A percentile compares a stretch with the other conserved stretches of the same genome.
Conservation (phyloP, 176 grass and related monocot genomes). For the Ensete ventricosum region DNA sequence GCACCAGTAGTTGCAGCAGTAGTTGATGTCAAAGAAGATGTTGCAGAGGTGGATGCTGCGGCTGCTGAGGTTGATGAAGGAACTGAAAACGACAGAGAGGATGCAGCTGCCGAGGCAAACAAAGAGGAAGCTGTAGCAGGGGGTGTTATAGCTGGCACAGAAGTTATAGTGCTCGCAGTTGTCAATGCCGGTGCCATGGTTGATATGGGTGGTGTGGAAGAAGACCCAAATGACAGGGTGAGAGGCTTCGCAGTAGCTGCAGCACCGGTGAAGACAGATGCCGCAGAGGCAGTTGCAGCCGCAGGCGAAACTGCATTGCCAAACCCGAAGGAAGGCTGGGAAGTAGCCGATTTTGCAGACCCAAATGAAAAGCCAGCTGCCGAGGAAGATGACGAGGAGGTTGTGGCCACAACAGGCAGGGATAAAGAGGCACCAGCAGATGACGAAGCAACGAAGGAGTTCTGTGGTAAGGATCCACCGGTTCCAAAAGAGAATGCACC, state of each 20-base stretch:
- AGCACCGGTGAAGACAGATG: constrained; percentile 37
- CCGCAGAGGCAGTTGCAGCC: constrained; percentile 19
- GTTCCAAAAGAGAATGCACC: constrained; percentile 12
- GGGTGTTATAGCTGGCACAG: constrained; percentile 19
- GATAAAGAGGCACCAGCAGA: constrained; percentile 1
- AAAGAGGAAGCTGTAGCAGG: constrained; percentile 33
- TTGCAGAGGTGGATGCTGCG: neutral
- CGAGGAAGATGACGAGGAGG: constrained; percentile 18
- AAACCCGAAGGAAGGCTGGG: constrained; percentile 23
- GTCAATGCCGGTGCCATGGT: constrained; percentile 21
- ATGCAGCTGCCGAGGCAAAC: constrained; percentile 33
- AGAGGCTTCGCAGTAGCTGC: constrained; percentile 20
- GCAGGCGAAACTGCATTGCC: constrained; percentile 1
- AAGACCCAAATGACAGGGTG: constrained; percentile 32
- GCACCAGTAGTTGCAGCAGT: constrained; percentile 27
- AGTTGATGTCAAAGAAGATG: constrained; percentile 20
- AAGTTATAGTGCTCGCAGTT: constrained; percentile 22
- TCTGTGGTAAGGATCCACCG: constrained; percentile 27
- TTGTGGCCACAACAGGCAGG: constrained; percentile 7
- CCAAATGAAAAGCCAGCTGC: constrained; percentile 40
- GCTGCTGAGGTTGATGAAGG: constrained; percentile 32
- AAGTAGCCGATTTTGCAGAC: constrained; percentile 19
- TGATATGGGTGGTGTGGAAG: constrained; percentile 30
- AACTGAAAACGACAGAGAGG: constrained; percentile 32
- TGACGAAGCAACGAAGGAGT: constrained; percentile 18